Conservation (phyloP, 305 asterid genomes). For the Ajuga reptans region DNA sequence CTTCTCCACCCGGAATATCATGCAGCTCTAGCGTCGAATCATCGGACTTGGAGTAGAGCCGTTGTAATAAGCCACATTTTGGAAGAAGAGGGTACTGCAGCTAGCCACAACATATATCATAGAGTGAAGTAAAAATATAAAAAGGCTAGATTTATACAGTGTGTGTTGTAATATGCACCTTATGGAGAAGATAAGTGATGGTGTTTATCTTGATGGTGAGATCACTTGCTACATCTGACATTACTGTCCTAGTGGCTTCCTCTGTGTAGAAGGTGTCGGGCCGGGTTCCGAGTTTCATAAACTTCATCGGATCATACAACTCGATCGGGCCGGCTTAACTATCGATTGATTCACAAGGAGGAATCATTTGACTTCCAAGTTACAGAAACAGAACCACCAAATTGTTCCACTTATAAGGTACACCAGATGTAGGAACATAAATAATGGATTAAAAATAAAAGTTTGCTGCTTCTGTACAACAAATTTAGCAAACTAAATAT, state of each 20-base stretch:
- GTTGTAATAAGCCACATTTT: slow-evolving; percentile 57
- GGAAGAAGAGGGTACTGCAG: slow-evolving; percentile 55
- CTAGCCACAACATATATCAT: slow-evolving; percentile 16
- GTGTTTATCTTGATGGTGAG: slow-evolving; percentile 51
- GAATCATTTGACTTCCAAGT: neutral
- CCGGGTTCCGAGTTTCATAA: slow-evolving; percentile 64
- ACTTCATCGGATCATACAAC: slow-evolving; percentile 47
- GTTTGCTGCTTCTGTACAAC: neutral
- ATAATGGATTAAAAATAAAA: no score
- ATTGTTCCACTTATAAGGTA: no score
- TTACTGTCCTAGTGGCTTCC: slow-evolving; percentile 49
- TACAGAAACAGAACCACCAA: neutral
- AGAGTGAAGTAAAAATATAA: no score
- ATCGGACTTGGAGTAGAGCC: slow-evolving; percentile 31
- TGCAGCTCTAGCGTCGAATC: slow-evolving; percentile 42
- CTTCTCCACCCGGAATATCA: slow-evolving; percentile 71
- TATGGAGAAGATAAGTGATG: slow-evolving; percentile 56
- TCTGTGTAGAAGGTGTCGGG: slow-evolving; percentile 74
- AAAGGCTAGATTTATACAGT: no score
- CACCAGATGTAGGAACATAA: no score
- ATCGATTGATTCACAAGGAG: neutral
- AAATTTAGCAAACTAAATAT: neutral
- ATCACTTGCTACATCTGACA: slow-evolving; percentile 51
- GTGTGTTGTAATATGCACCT: slow-evolving; percentile 31
- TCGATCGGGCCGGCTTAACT: neutral